Percentiles rank a stretch among this genome's conserved stretches.
Evolutionary conservation across 2,329 filamentous ascomycete genomes (phyloP).

Genomic region (Triangularia verruculosa): DNA sequence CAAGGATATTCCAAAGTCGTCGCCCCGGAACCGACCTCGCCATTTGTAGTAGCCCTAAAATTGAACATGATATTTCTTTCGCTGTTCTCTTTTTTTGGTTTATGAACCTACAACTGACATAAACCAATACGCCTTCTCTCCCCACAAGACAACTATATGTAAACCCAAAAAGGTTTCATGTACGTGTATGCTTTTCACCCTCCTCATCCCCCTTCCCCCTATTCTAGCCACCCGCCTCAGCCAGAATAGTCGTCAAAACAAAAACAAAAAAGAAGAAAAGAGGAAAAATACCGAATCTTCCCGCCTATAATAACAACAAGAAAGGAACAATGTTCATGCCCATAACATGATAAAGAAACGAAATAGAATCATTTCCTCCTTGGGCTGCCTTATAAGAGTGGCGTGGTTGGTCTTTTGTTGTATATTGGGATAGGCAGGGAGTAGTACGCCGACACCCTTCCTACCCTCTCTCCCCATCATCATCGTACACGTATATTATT

Average conservation of each 20-base stretch:
- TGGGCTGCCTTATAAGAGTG: background rate
- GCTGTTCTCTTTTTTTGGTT: background rate
- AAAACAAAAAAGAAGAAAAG: background rate
- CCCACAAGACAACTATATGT: background rate
- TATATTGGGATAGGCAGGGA: background rate
- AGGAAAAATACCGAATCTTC: background rate
- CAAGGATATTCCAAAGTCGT: too few species aligned
- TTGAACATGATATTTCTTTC: too few species aligned
- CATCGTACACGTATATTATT: conserved; percentile 7
- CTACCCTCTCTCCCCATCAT: conserved; percentile 15
- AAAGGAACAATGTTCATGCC: background rate
- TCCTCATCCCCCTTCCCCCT: background rate
- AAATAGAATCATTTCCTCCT: background rate
- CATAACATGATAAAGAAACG: background rate
- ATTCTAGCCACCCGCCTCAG: background rate
- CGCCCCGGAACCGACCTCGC: too few species aligned
- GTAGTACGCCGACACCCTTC: background rate
- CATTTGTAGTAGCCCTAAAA: too few species aligned
- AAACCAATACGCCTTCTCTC: background rate
- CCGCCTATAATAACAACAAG: background rate
- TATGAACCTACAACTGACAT: background rate
- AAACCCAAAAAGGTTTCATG: background rate
- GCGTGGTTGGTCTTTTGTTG: background rate
- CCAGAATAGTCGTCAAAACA: background rate
- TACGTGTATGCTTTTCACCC: background rate